phyloP scores from a whole-genome alignment of 2,329 filamentous ascomycete genomes.

The Fusarium sp. region DNA sequence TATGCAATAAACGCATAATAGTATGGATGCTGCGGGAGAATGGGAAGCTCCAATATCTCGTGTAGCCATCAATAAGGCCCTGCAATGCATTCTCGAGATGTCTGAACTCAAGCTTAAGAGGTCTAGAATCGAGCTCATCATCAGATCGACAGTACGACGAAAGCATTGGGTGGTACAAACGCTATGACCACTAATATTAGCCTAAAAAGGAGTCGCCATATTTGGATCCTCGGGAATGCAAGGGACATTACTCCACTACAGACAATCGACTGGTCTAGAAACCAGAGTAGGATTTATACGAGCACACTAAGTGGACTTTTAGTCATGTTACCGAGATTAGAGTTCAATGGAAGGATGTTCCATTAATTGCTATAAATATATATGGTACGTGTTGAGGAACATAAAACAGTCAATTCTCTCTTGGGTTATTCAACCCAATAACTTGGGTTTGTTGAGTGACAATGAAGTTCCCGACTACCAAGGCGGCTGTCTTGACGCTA shows the following conservation, averaged over 20 bases:
- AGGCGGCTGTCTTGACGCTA: slow-evolving; percentile 1
- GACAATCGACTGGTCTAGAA: background rate
- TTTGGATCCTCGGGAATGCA: background rate
- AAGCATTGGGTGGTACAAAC: background rate
- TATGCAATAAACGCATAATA: too few species aligned
- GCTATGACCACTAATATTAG: background rate
- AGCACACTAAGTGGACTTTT: background rate
- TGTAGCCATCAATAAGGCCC: too few species aligned
- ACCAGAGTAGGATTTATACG: background rate
- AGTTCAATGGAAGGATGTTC: background rate
- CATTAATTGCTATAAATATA: background rate
- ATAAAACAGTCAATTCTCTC: accelerated
- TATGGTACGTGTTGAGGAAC: background rate
- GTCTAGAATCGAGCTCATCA: background rate
- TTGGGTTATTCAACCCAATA: accelerated
- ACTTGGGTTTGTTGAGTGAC: accelerated
- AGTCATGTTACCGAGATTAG: background rate
- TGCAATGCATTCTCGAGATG: too few species aligned
- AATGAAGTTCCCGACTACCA: slow-evolving; percentile 11
- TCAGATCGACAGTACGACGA: background rate
- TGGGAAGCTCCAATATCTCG: too few species aligned
- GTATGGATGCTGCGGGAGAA: too few species aligned
- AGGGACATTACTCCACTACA: background rate
- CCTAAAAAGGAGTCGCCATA: background rate
- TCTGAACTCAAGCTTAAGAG: too few species aligned